Percentiles rank a stretch among this genome's conserved stretches.
phyloP scores from a whole-genome alignment of 495 filamentous ascomycete genomes.

The Daldinia grandis region DNA sequence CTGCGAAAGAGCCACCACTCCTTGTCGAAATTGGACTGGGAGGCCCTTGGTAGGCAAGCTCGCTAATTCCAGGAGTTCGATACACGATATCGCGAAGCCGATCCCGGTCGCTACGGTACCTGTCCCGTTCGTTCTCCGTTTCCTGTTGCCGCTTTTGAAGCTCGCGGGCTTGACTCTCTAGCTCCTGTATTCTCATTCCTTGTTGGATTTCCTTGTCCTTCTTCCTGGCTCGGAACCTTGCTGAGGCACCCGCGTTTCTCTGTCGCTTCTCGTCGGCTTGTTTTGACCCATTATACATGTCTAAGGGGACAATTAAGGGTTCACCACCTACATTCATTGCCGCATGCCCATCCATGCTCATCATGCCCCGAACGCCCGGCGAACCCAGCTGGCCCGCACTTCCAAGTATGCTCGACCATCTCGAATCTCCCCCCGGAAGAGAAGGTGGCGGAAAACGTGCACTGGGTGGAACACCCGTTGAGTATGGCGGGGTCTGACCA shows the following conservation, averaged over 20 bases:
- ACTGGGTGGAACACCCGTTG: slow-evolving; percentile 27
- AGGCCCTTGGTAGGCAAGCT: slow-evolving; percentile 57
- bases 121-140: slow-evolving; percentile 57
- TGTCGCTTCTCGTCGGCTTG: slow-evolving; percentile 90
- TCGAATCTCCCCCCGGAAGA: slow-evolving; percentile 42
- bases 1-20: slow-evolving; percentile 46
- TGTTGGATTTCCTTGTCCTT: slow-evolving; percentile 88
- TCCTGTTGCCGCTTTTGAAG: slow-evolving; percentile 56
- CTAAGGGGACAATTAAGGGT: slow-evolving; percentile 68
- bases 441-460: slow-evolving; percentile 32
- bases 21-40: slow-evolving; percentile 54
- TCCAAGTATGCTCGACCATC: slow-evolving; percentile 45
- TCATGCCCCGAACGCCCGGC: slow-evolving; percentile 45
- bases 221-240: slow-evolving; percentile 84
- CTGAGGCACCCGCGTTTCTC: slow-evolving; percentile 92
- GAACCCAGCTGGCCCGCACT: slow-evolving; percentile 33
- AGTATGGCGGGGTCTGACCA: slow-evolving; percentile 42
- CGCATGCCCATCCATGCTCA: slow-evolving; percentile 54
- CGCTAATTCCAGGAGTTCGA: slow-evolving; percentile 60
- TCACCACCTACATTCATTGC: slow-evolving; percentile 57
- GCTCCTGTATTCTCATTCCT: slow-evolving; percentile 67
- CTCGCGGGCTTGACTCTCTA: slow-evolving; percentile 66
- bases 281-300: slow-evolving; percentile 83
- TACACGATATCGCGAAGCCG: slow-evolving; percentile 70
- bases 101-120: slow-evolving; percentile 65